These are phyloP conservation scores for Penicillium flavigenum DNA, from an alignment of 495 filamentous ascomycete genomes.

Conservation along the genomic window DNA sequence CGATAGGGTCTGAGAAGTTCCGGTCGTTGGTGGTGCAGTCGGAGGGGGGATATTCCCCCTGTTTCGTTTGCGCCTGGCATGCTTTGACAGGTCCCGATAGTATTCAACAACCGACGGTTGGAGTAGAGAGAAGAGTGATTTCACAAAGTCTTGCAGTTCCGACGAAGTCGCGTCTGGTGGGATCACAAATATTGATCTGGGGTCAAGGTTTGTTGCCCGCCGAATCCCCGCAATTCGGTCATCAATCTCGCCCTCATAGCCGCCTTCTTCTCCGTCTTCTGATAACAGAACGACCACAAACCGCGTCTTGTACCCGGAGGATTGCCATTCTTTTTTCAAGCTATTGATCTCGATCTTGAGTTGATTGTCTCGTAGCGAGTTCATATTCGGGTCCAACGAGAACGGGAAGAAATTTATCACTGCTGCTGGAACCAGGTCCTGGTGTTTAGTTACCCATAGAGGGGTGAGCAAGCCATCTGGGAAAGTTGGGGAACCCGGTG, in stretches of 20 bases:
- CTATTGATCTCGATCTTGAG: conserved; percentile 84
- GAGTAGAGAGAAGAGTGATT: conserved; percentile 57
- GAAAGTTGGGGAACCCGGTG: conserved; percentile 73
- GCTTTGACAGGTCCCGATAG: conserved; percentile 87
- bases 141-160: conserved; percentile 63
- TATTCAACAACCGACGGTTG: conserved; percentile 71
- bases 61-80: conserved; percentile 78
- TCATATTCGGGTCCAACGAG: conserved; percentile 64
- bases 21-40: conserved; percentile 77
- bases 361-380: conserved; percentile 76
- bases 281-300: conserved; percentile 76
- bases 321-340: conserved; percentile 61
- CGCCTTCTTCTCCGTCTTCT: conserved; percentile 59
- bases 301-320: conserved; percentile 69
- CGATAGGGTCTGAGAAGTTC: conserved; percentile 80
- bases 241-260: conserved; percentile 61
- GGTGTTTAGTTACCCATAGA: conserved; percentile 83
- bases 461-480: conserved; percentile 83
- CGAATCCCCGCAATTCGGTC: conserved; percentile 76
- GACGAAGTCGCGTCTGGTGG: conserved; percentile 60
- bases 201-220: conserved; percentile 73
- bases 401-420: conserved; percentile 73
- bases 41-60: conserved; percentile 73
- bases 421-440: conserved; percentile 74
- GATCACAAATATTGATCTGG: conserved; percentile 76